Evolutionary conservation across 108 stramenopile genomes (phyloP).

Genomic region (Fistulifera pelliculosa): DNA sequence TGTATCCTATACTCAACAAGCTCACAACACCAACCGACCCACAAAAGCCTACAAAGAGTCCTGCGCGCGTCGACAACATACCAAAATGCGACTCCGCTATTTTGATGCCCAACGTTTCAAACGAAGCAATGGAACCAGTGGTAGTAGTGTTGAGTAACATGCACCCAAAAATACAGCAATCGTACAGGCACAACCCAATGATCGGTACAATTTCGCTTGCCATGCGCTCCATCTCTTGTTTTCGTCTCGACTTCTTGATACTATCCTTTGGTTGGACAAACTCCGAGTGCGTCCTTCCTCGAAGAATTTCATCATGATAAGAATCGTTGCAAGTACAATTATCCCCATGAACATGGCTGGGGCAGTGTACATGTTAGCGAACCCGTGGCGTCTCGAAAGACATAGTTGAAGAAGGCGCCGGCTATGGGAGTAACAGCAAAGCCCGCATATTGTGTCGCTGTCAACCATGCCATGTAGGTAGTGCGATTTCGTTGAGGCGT

Average conservation of each 20-base stretch:
- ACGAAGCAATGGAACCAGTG: constrained; percentile 86
- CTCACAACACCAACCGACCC: constrained; percentile 75
- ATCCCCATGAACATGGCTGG: constrained; percentile 74
- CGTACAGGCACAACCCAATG: constrained; percentile 56
- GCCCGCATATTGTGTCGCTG: constrained; percentile 92
- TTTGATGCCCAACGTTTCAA: constrained; percentile 87
- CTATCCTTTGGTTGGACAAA: constrained; percentile 15
- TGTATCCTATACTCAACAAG: constrained; percentile 63
- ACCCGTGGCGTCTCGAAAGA: neutral
- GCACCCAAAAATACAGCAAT: constrained; percentile 68
- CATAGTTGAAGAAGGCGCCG: constrained; percentile 73
- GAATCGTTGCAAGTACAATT: constrained; percentile 1
- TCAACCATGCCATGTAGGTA: constrained; percentile 80
- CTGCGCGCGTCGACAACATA: constrained; percentile 51
- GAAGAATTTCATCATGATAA: constrained; percentile 48
- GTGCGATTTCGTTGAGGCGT: constrained; percentile 81
- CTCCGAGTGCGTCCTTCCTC: constrained; percentile 13
- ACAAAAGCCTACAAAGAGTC: constrained; percentile 65
- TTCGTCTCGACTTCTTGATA: constrained; percentile 40
- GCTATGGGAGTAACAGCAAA: constrained; percentile 89
- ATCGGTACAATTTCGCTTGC: neutral
- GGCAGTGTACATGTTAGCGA: constrained; percentile 78
- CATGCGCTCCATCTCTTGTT: constrained; percentile 46
- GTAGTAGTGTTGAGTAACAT: constrained; percentile 87
- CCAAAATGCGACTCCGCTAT: constrained; percentile 78